phyloP scores from a whole-genome alignment of 2,329 filamentous ascomycete species.

The Zarea fungicola region DNA sequence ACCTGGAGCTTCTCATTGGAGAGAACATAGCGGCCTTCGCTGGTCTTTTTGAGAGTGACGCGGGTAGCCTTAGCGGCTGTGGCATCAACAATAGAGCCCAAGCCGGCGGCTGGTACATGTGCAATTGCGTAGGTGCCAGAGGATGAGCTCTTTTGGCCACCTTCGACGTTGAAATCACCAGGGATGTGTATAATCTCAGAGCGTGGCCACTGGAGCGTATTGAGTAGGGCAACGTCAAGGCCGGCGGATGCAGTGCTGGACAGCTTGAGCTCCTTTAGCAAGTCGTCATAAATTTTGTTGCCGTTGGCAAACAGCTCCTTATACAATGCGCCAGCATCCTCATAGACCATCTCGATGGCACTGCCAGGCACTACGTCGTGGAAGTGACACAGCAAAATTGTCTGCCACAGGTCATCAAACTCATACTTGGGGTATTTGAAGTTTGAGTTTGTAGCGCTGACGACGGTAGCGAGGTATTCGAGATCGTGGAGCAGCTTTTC shows the following conservation, averaged over 20 bases:
- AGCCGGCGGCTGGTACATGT: conserved; percentile 44
- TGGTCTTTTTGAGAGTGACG: conserved; percentile 48
- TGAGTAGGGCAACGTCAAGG: conserved; percentile 40
- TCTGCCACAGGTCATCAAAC: conserved; percentile 96
- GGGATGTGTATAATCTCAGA: conserved; percentile 78
- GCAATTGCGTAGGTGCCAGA: conserved; percentile 55
- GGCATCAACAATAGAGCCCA: conserved; percentile 46
- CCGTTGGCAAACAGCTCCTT: too few species aligned
- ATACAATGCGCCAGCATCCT: too few species aligned
- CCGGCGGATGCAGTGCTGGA: conserved; percentile 47
- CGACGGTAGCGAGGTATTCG: conserved; percentile 81
- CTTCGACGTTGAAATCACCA: conserved; percentile 49
- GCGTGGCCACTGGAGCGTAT: conserved; percentile 77
- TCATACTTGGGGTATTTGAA: conserved; percentile 92
- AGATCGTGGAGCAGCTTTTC: conserved; percentile 83
- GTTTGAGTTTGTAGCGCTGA: conserved; percentile 62
- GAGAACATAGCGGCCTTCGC: conserved; percentile 66
- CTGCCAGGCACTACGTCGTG: conserved; percentile 95
- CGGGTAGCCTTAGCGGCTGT: conserved; percentile 37
- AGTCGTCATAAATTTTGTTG: conserved; percentile 78
- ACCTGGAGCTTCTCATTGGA: conserved; percentile 73
- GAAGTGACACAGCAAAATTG: conserved; percentile 88
- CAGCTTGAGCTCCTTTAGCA: conserved; percentile 67
- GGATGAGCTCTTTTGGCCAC: too few species aligned
- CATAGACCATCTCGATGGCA: conserved; percentile 96